These are phyloP conservation scores for Pelargonium citronellum DNA, from an alignment of 441 rosid species.

Conservation along the genomic window DNA sequence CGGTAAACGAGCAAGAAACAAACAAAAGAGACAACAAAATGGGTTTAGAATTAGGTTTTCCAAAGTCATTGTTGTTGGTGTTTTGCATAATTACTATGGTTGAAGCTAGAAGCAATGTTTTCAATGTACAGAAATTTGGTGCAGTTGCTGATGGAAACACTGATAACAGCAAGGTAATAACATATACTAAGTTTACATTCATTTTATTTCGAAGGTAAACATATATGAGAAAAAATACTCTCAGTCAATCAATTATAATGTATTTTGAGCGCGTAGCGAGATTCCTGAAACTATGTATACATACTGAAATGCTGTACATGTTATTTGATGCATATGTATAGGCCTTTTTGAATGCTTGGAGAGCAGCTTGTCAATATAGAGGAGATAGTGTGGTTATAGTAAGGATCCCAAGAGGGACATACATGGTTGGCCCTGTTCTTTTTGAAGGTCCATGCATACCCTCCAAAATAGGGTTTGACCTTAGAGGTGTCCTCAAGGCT, in stretches of 20 bases:
- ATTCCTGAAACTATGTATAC: no score
- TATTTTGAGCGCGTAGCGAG: no score
- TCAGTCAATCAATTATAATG: no score
- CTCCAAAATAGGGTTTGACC: constrained; percentile 3
- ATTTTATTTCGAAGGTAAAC: background rate
- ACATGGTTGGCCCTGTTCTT: constrained; percentile 10
- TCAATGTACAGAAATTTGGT: background rate
- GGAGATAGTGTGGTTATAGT: background rate
- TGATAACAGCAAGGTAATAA: constrained; percentile 14
- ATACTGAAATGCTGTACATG: background rate
- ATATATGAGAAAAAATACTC: no score
- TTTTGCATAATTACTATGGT: background rate
- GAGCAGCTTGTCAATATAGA: constrained; percentile 5
- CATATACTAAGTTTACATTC: background rate
- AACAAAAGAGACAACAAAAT: no score
- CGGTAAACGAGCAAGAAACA: no score
- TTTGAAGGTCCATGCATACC: constrained; percentile 23
- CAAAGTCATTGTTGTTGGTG: no score
- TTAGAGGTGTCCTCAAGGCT: constrained; percentile 20
- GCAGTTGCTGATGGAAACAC: constrained; percentile 19
- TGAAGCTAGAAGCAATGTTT: background rate
- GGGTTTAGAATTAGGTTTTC: no score
- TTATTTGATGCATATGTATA: background rate
- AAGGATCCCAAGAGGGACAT: constrained; percentile 17
- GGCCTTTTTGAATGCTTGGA: constrained; percentile 23